Percentiles rank a stretch among this genome's conserved stretches.
Conservation (phyloP, 2,329 filamentous ascomycete species). For the Aspergillus fischeri region DNA sequence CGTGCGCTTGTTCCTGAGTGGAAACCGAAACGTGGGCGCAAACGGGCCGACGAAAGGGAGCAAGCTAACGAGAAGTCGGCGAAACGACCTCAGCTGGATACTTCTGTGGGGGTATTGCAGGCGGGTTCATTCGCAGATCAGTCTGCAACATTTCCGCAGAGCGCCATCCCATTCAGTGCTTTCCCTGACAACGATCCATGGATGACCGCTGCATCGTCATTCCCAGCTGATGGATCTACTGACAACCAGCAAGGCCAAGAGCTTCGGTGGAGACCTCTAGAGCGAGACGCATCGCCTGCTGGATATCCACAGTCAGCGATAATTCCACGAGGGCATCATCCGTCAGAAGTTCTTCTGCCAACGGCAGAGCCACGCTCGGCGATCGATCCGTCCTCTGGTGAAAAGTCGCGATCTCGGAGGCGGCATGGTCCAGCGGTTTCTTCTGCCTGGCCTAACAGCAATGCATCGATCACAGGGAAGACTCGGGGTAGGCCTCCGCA, state of each 20-base stretch:
- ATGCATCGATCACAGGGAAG: slow-evolving; percentile 62
- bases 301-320: slow-evolving; percentile 76
- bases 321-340: slow-evolving; percentile 51
- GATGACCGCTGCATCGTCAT: slow-evolving; percentile 41
- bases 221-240: slow-evolving; percentile 35
- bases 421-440: slow-evolving; percentile 84
- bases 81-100: slow-evolving; percentile 62
- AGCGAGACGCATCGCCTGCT: slow-evolving; percentile 57
- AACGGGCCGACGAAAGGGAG: slow-evolving; percentile 60
- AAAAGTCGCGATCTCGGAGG: slow-evolving; percentile 45
- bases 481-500: slow-evolving; percentile 75
- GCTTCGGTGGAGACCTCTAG: slow-evolving; percentile 47
- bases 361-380: slow-evolving; percentile 65
- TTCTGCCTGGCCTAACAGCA: slow-evolving; percentile 76
- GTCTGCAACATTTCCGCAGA: slow-evolving; percentile 48
- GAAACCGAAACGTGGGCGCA: slow-evolving; percentile 57
- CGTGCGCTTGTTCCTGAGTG: slow-evolving; percentile 76
- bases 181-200: slow-evolving; percentile 49
- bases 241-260: slow-evolving; percentile 29
- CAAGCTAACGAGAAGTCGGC: slow-evolving; percentile 51
- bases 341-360: slow-evolving; percentile 31
- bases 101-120: slow-evolving; percentile 45
- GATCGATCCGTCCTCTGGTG: slow-evolving; percentile 56
- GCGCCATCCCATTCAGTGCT: slow-evolving; percentile 49
- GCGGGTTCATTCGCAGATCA: slow-evolving; percentile 37